phyloP scores from a whole-genome alignment of 2,329 filamentous ascomycete genomes.

The Chaetomiaceae sp. region DNA sequence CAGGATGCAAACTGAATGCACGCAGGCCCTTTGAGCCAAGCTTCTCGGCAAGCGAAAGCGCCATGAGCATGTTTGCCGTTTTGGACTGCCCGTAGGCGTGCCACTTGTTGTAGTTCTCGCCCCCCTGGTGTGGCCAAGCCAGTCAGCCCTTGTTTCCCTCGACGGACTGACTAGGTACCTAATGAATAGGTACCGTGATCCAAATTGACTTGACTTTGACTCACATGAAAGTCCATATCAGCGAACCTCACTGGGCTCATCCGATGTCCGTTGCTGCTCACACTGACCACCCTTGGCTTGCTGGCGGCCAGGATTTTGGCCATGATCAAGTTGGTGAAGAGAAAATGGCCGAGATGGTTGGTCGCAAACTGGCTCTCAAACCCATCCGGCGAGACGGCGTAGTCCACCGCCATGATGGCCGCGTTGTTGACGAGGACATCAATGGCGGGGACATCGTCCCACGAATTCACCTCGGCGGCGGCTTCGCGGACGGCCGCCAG shows the following conservation, averaged over 20 bases:
- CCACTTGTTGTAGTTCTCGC: conserved; percentile 24
- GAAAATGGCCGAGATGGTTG: conserved; percentile 45
- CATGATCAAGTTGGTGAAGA: conserved; percentile 44
- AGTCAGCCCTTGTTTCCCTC: background rate
- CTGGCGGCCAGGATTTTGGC: conserved; percentile 37
- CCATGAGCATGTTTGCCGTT: conserved; percentile 30
- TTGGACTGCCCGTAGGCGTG: conserved; percentile 30
- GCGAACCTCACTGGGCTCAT: conserved; percentile 32
- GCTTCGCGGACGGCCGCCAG: conserved; percentile 38
- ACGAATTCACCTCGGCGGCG: conserved; percentile 32
- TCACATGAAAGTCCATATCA: conserved; percentile 31
- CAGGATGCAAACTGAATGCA: conserved; percentile 21
- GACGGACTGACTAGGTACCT: no score
- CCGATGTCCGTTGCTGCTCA: conserved; percentile 36
- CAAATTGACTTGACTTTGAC: no score
- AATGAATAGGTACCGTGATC: no score
- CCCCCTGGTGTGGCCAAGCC: conserved; percentile 17
- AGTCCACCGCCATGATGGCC: conserved; percentile 37
- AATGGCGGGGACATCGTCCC: conserved; percentile 33
- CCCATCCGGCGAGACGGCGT: conserved; percentile 37
- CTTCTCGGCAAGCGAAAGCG: conserved; percentile 23
- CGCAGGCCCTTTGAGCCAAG: conserved; percentile 17
- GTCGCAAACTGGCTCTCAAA: conserved; percentile 42
- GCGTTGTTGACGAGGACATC: conserved; percentile 45
- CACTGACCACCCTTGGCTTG: conserved; percentile 37